Evolutionary conservation across 495 filamentous ascomycete genomes (phyloP), one percentile per base, ranked within the genome.

Genomic region (Penicilliopsis zonata): DNA sequence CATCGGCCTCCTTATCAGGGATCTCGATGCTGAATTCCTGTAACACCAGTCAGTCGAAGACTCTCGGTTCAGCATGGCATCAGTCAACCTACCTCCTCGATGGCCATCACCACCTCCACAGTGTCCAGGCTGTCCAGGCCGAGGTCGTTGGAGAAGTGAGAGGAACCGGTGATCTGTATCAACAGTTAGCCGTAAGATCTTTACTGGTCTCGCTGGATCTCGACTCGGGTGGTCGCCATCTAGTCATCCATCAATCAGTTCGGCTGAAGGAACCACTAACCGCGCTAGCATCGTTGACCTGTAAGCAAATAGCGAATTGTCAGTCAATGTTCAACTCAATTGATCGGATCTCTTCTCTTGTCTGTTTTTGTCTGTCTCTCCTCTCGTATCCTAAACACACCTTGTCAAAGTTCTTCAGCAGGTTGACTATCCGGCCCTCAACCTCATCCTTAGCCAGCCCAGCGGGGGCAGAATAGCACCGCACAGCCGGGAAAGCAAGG

Each of bases 1-100:
- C 70, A 65, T 98, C 90, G 42, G 90, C 92, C 51, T 95, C 88
- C 71, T 95, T 96, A 63, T 98, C 90, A 42, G 90, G 92, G 59
- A 98, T 98, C 74, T 98, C 90, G 65, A 98, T 90, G 76, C 86
- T 95, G 65, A 98, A 98, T 61, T 98, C 90, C 88, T 96, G 52
- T 58, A 45, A 30, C 23, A 36, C 23, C 41, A 25, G 24, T 61
- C 31, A 59, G 47, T 24, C 22, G 7, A 24, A 24, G 22, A 7
- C 6, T n/a, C 22, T n/a, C 21, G n/a, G 7, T 7, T 24, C 21
- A 24, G 21, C n/a, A n/a, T n/a, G n/a, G n/a, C n/a, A n/a, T n/a
- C n/a, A n/a, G n/a, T n/a, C n/a, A 27, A 27, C 25, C n/a, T 68
- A 94, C 88, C 82, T 98, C 90, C 72, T 98, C 90, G 63, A 98